These are phyloP conservation scores for Lathyrus tuberosus DNA, from an alignment of 306 rosid species.

Conservation along the genomic window DNA sequence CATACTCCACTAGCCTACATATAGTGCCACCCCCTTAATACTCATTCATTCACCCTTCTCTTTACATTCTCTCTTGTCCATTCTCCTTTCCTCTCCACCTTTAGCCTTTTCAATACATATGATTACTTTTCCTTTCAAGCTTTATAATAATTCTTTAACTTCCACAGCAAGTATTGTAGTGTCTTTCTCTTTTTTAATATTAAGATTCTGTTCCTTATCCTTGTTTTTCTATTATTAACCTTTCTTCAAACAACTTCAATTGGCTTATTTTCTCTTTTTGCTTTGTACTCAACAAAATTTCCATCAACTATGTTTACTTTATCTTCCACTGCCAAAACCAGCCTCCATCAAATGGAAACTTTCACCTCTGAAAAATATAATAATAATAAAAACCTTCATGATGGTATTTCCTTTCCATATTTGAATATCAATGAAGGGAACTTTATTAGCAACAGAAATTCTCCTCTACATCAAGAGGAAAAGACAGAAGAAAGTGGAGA, in stretches of 20 bases:
- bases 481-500: constrained; percentile 81
- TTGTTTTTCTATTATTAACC: constrained; percentile 1
- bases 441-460: constrained; percentile 21
- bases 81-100: background rate
- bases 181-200: constrained; percentile 38
- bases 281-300: constrained; percentile 30
- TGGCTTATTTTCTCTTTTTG: constrained; percentile 20
- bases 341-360: constrained; percentile 43
- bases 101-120: constrained; percentile 30
- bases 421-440: constrained; percentile 40
- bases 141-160: background rate
- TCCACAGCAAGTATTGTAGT: background rate
- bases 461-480: constrained; percentile 1
- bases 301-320: constrained; percentile 48
- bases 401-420: constrained; percentile 51
- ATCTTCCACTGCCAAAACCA: constrained; percentile 44
- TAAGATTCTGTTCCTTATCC: constrained; percentile 35
- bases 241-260: background rate
- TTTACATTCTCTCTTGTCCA: constrained; percentile 23
- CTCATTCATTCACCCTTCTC: constrained; percentile 39
- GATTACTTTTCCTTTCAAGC: constrained; percentile 30
- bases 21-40: constrained; percentile 39
- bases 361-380: constrained; percentile 35
- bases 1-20: constrained; percentile 54
- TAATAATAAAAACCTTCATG: constrained; percentile 31